These are phyloP conservation scores for Tetrapisispora taiwanensis DNA, from an alignment of 805 yeast species.

Conservation along the genomic window DNA sequence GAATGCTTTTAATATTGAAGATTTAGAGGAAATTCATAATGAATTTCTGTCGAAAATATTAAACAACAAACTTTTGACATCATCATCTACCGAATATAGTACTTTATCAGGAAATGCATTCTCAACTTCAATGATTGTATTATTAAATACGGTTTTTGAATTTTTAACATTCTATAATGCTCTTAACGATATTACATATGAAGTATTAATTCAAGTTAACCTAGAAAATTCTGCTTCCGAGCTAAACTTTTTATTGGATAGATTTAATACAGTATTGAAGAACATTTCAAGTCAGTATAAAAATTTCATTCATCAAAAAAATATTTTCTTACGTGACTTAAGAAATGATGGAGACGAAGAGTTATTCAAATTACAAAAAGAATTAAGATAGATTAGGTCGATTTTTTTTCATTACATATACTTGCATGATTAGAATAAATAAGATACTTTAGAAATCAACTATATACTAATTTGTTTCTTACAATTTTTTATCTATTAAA, in stretches of 20 bases:
- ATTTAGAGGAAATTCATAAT: conserved; percentile 33
- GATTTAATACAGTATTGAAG: conserved; percentile 32
- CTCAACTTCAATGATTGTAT: conserved; percentile 33
- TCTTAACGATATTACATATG: conserved; percentile 29
- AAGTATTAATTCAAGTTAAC: conserved; percentile 27
- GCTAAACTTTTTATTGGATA: conserved; percentile 17
- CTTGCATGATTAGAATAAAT: too few relatives aligned
- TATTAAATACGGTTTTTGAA: conserved; percentile 31
- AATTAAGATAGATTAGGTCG: conserved; percentile 20
- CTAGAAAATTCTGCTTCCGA: conserved; percentile 16
- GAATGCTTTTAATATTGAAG: conserved; percentile 35
- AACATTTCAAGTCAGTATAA: conserved; percentile 35
- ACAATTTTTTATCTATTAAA: neutral
- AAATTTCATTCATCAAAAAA: conserved; percentile 35
- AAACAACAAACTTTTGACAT: conserved; percentile 17
- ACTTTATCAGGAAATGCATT: conserved; percentile 32
- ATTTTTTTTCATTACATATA: too few relatives aligned
- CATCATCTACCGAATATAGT: conserved; percentile 22
- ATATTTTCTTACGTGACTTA: conserved; percentile 41
- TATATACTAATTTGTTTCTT: too few relatives aligned
- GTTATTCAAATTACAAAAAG: conserved; percentile 38
- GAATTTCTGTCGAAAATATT: conserved; percentile 23
- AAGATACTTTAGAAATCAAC: too few relatives aligned
- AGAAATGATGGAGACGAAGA: conserved; percentile 41
- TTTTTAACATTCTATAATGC: conserved; percentile 33